Percentiles rank a stretch among this genome's conserved stretches.
These are phyloP conservation scores for Aspergillus transmontanensis DNA, from an alignment of 2,329 filamentous ascomycete species.

Conservation along the genomic window DNA sequence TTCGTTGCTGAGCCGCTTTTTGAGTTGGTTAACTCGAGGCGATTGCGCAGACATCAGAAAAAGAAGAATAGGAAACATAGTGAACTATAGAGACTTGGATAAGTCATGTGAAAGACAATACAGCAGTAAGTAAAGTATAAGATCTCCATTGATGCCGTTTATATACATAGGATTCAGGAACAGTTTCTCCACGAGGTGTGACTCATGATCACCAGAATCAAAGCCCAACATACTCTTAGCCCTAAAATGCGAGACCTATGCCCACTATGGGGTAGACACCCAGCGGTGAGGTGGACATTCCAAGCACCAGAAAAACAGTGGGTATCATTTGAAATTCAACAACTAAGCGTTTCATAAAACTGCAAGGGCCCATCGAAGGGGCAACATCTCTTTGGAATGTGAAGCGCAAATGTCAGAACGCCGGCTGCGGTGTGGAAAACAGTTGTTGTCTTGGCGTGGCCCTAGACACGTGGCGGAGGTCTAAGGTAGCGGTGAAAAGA, in stretches of 20 bases:
- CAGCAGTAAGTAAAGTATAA: neutral
- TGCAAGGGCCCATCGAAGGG: slow-evolving; percentile 1
- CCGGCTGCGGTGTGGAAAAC: slow-evolving; percentile 10
- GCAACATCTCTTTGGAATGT: slow-evolving; percentile 1
- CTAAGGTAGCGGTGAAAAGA: slow-evolving; percentile 16
- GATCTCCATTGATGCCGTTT: slow-evolving; percentile 6
- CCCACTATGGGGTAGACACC: slow-evolving; percentile 6
- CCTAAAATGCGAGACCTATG: slow-evolving; percentile 4
- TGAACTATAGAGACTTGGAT: neutral
- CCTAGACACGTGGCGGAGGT: slow-evolving; percentile 18
- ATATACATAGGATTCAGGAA: slow-evolving; percentile 9
- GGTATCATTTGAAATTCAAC: slow-evolving; percentile 14
- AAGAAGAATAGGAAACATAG: neutral
- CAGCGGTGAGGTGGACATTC: slow-evolving; percentile 13
- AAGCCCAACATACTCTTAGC: slow-evolving; percentile 8
- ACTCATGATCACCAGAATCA: slow-evolving; percentile 10
- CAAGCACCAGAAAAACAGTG: slow-evolving; percentile 14
- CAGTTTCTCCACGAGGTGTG: slow-evolving; percentile 3
- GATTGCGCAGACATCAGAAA: neutral
- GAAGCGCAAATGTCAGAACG: neutral
- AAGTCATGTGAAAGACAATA: neutral
- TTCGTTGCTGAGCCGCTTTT: slow-evolving; percentile 5
- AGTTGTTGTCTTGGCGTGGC: slow-evolving; percentile 15
- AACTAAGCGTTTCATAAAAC: slow-evolving; percentile 10
- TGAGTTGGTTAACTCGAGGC: neutral